A percentile compares a stretch with the other conserved stretches of the same genome.
phyloP scores from a whole-genome alignment of 1,284 basidiomycete species.

The Rhodofomes roseus region DNA sequence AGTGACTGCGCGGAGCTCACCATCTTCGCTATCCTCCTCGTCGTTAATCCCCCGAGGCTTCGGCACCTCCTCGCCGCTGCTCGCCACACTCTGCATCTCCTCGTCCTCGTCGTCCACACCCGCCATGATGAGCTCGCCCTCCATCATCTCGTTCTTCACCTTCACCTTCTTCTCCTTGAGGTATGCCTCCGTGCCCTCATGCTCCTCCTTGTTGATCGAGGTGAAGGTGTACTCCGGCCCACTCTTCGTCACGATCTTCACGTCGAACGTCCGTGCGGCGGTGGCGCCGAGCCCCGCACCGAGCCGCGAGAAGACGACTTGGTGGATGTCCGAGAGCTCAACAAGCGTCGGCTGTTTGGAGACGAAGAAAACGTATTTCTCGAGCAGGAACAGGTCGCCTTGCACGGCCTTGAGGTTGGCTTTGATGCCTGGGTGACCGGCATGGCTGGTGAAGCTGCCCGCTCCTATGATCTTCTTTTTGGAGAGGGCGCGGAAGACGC shows the following conservation, averaged over 20 bases:
- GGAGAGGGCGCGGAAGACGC: conserved; percentile 89
- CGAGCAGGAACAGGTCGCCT: conserved; percentile 96
- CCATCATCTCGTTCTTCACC: conserved; percentile 97
- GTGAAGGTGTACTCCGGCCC: conserved; percentile 88
- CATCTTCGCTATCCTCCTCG: conserved; percentile 81
- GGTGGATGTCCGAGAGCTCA: conserved; percentile 88
- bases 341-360: conserved; percentile 94
- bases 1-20: conserved; percentile 38
- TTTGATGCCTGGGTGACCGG: conserved; percentile 83
- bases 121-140: conserved; percentile 68
- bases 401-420: conserved; percentile 97
- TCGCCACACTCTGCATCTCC: conserved; percentile 77
- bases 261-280: conserved; percentile 91
- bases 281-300: conserved; percentile 83
- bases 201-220: conserved; percentile 94
- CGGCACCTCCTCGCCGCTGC: conserved; percentile 62
- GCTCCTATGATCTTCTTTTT: conserved; percentile 89
- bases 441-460: conserved; percentile 73
- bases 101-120: conserved; percentile 79
- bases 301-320: conserved; percentile 92
- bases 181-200: conserved; percentile 82
- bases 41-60: conserved; percentile 57
- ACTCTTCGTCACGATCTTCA: conserved; percentile 84
- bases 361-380: conserved; percentile 98
- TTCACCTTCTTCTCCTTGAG: conserved; percentile 89